Evolutionary conservation across 2,329 filamentous ascomycete genomes (phyloP), one percentile per base, ranked within the genome.

Genomic region (Paradendryphiella salina): DNA sequence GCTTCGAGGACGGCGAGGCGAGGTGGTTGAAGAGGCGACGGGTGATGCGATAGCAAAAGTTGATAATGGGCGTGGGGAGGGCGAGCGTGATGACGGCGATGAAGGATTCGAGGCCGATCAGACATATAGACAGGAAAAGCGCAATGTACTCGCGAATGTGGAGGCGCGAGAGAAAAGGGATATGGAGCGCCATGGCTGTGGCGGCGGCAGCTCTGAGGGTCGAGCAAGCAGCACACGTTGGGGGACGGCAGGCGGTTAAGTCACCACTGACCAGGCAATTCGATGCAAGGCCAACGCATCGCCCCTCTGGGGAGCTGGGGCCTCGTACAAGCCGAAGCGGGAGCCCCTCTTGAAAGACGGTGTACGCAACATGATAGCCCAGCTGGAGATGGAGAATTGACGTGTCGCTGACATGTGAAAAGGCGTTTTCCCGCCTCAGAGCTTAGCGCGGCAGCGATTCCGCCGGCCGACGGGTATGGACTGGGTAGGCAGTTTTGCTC

Each of bases 1-100:
- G 83, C 61, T 85, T 87, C 33, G 85, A 83, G 54, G 86, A 85
- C 1, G 86, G 83, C 3, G 88, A 85, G 0, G 87, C 86, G 38
- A 94, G 82, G 45, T 82, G 77, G 66, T 96, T 92, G 77, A 96
- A 97, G 6, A 95, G 72, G 21, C 85, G 83, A 63, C 90, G 87
- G 5, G 92, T 96, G 36, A 86, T 83, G 61, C 85, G 83, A 73
- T 97, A 96, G 73, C 85, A 91, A 63, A 96, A 82, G 50, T 82
- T 80, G 63, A 97, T 88, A 36, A 97, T 81, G 13, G 91, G 87
- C 18, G 85, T 82, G 20, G 93, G 94, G 34, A 99, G 82, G 29
- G 90, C 89, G 55, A 96, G 82, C 1, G 94, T 97, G 56, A 96
- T 83, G 51, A 96, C 79, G 64, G 93, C 86, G 64, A 96, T 87